Conservation (phyloP, 2,329 filamentous ascomycete genomes). For the Trichoderma aggressivum region DNA sequence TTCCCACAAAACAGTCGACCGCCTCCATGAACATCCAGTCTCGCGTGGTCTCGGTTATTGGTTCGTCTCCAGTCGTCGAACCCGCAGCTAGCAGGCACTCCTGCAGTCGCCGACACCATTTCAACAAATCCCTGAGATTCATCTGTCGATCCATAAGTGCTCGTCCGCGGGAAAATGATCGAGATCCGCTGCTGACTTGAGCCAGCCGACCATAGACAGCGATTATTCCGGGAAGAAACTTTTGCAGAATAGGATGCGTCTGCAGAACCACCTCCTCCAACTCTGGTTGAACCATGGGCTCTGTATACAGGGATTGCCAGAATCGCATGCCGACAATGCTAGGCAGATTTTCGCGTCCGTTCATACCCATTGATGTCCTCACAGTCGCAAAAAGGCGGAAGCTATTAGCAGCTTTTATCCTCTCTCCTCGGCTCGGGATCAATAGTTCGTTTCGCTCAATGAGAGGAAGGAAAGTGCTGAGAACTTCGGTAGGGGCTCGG, state of each 20-base stretch:
- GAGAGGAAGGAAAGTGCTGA: constrained; percentile 87
- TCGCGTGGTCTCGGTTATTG: constrained; percentile 66
- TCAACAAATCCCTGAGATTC: constrained; percentile 77
- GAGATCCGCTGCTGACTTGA: constrained; percentile 46
- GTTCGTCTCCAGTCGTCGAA: constrained; percentile 64
- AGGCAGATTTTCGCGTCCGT: constrained; percentile 64
- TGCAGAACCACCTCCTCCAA: constrained; percentile 69
- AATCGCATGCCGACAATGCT: constrained; percentile 79
- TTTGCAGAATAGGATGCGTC: constrained; percentile 66
- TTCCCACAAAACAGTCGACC: constrained; percentile 86
- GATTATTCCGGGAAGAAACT: constrained; percentile 58
- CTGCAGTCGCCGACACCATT: constrained; percentile 80
- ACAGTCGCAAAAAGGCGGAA: constrained; percentile 94
- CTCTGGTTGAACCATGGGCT: constrained; percentile 64
- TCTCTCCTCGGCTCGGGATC: constrained; percentile 85
- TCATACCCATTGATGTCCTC: constrained; percentile 68
- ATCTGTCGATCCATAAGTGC: constrained; percentile 53
- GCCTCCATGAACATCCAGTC: constrained; percentile 93
- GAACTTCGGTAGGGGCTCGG: constrained; percentile 87
- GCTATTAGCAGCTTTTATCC: constrained; percentile 73
- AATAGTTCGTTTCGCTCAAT: constrained; percentile 90
- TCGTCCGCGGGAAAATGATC: constrained; percentile 32
- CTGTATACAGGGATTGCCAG: constrained; percentile 75
- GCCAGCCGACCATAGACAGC: constrained; percentile 56
- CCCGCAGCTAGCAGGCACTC: constrained; percentile 60